These are phyloP conservation scores for Agarophyton chilense DNA, from an alignment of 23 red algal genomes.

Conservation along the genomic window DNA sequence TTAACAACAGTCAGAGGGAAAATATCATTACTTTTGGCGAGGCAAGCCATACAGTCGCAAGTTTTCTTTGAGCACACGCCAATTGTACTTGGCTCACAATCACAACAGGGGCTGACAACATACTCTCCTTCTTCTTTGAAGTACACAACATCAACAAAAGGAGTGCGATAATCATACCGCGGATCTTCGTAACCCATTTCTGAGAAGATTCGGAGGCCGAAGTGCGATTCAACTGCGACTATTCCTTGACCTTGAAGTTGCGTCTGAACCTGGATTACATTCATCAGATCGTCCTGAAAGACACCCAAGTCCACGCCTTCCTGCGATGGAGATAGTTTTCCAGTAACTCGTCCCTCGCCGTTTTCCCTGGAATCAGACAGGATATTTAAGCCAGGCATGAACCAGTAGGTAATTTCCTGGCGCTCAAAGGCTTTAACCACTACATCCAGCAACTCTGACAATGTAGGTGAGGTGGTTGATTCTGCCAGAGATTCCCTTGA, in stretches of 20 bases:
- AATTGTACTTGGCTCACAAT: slow-evolving; percentile 49
- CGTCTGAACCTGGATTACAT: slow-evolving; percentile 35
- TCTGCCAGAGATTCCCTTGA: not conserved
- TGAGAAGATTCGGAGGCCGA: slow-evolving; percentile 48
- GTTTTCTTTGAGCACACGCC: slow-evolving; percentile 59
- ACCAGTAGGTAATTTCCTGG: slow-evolving; percentile 57
- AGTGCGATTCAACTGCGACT: slow-evolving; percentile 64
- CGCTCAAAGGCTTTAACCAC: slow-evolving; percentile 37
- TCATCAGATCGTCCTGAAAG: slow-evolving; percentile 38
- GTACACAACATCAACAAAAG: slow-evolving; percentile 62
- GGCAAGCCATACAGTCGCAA: slow-evolving; percentile 57
- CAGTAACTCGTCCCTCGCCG: not conserved
- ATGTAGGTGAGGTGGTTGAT: not conserved
- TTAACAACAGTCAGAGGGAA: slow-evolving; percentile 23
- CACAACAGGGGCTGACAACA: slow-evolving; percentile 59
- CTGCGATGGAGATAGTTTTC: slow-evolving; percentile 33
- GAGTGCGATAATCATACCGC: slow-evolving; percentile 46
- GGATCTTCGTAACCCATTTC: not conserved
- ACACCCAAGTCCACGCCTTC: slow-evolving; percentile 64
- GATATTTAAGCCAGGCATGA: slow-evolving; percentile 51
- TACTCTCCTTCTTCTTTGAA: slow-evolving; percentile 12
- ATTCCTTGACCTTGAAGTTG: slow-evolving; percentile 30
- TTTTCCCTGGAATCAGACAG: not conserved
- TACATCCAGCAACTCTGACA: slow-evolving; percentile 25
- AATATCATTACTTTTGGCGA: slow-evolving; percentile 7